Base-by-base conservation (phyloP, 495 filamentous ascomycete species). In the Aspergillus olivimuriae region DNA sequence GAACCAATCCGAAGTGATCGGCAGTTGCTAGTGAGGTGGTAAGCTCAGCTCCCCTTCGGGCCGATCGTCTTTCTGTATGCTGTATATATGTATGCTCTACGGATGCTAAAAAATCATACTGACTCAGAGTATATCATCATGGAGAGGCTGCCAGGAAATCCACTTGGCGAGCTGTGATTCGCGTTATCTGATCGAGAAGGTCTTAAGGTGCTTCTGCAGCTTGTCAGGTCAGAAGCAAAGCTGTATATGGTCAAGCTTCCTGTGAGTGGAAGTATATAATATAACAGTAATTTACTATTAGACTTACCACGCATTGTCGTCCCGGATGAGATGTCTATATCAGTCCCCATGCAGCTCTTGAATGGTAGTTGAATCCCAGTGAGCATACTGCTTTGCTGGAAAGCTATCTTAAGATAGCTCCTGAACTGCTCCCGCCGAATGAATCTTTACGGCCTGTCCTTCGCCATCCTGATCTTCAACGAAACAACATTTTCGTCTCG, bases 51-150 rank as follows among this genome's bases (percentile, higher is more conserved):
- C 38, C 42, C 19, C 38, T 47, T 21, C 30, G 45, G 4, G 31
- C 19, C 23, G 38, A 47, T 47, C 31, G 45, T 21, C 19, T 53
- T 11, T 41, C 50, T 28, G 52, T 56, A 14, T 55, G 49, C 7
- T 48, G 47, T 34, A 46, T 63, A 35, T 46, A 48, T 26, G 49
- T 45, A 17, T 61, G 47, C 48, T 52, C 49, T 15, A 43, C 54
- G 20, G 39, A 44, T 41, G 49, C 49, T n/a, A 11, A 50, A 48
- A 33, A 49, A 48, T 28, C 47, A 57, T n/a, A 50, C 58, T 35
- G 60, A 47, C 21, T 48, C 60, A 7, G 60, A 56, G 40, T 63
- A 60, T 42, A 60, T 62, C 30, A 52, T 61, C 43, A 61, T 58
- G 57, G 57, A 61, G 34, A 51, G 51, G 30, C 40, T 53, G 37